Conservation (phyloP, 345 rosid species). For the Populus ilicifolia region DNA sequence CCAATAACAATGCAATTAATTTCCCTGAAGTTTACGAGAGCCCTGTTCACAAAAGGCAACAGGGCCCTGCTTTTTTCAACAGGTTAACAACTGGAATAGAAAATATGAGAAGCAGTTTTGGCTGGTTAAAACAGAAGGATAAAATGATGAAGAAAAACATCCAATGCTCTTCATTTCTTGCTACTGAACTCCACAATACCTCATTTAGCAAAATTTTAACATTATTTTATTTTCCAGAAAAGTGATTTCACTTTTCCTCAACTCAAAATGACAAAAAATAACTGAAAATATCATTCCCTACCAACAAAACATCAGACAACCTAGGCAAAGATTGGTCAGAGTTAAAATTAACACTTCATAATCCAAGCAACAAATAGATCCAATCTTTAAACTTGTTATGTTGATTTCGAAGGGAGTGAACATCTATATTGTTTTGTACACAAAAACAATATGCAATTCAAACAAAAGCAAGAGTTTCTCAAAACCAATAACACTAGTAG, state of each 20-base stretch:
- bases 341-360: not conserved
- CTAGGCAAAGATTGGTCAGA: not conserved
- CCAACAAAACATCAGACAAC: not conserved
- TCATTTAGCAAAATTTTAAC: not conserved
- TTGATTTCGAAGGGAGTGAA: not conserved
- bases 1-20: slow-evolving; percentile 47
- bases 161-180: not conserved
- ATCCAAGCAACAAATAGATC: not conserved
- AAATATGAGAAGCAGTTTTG: not conserved
- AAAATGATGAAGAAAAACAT: not conserved
- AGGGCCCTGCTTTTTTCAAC: slow-evolving; percentile 36
- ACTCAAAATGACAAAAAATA: not conserved
- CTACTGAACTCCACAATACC: not conserved
- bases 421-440: too few relatives aligned
- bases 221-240: not conserved
- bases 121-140: not conserved
- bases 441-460: not conserved
- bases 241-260: not conserved
- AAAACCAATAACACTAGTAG: not conserved
- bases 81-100: slow-evolving; percentile 10
- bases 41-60: slow-evolving; percentile 31
- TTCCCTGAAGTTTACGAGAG: slow-evolving; percentile 31
- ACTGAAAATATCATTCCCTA: not conserved
- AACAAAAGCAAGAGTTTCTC: not conserved
- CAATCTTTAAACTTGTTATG: not conserved